Conservation (phyloP, 2,329 filamentous ascomycete species). For the Colletotrichum eleusines region DNA sequence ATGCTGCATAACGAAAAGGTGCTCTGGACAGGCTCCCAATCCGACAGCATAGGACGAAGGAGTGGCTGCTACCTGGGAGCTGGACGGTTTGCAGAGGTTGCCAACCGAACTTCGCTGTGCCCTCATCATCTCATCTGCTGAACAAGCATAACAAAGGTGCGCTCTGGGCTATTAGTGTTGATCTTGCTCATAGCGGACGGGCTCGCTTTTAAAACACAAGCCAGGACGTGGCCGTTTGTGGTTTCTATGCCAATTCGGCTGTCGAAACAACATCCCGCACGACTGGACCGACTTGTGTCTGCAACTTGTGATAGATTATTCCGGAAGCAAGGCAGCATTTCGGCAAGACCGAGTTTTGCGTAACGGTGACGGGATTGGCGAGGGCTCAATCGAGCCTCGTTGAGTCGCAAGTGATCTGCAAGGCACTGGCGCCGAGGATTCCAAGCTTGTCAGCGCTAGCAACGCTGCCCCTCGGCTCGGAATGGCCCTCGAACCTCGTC, state of each 20-base stretch:
- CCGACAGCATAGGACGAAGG: slow-evolving; percentile 18
- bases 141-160: not conserved
- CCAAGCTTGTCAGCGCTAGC: slow-evolving; percentile 33
- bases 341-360: not conserved
- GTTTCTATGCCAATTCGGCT: slow-evolving; percentile 1
- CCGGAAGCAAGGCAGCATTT: not conserved
- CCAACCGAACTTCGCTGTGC: not conserved
- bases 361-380: slow-evolving; percentile 1
- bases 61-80: not conserved
- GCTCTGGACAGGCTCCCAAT: not conserved
- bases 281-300: not conserved
- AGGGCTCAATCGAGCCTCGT: slow-evolving; percentile 8
- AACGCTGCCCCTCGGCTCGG: slow-evolving; percentile 21
- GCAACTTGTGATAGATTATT: not conserved
- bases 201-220: slow-evolving; percentile 6
- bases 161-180: not conserved
- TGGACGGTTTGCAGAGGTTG: not conserved
- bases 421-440: slow-evolving; percentile 20
- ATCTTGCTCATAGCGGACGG: not conserved
- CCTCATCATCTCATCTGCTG: not conserved
- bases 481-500: slow-evolving; percentile 17
- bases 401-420: slow-evolving; percentile 24
- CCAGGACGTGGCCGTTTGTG: slow-evolving; percentile 16
- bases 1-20: slow-evolving; percentile 12
- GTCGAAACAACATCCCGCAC: not conserved